phyloP scores from a whole-genome alignment of 345 rosid species.

The Citrus medica region DNA sequence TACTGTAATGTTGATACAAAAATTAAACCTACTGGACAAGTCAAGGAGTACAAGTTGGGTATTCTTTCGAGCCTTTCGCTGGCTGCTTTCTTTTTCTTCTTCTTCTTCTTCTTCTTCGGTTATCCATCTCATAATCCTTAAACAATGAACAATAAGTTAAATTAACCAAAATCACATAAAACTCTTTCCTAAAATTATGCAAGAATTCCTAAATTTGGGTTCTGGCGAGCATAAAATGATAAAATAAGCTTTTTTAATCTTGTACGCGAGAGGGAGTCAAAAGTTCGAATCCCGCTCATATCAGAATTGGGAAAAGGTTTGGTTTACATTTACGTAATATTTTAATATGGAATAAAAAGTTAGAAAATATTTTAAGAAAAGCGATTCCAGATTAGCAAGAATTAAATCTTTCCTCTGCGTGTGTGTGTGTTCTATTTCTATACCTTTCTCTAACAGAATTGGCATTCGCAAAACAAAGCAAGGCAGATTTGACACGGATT shows the following conservation, averaged over 20 bases:
- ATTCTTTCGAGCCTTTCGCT: constrained; percentile 23
- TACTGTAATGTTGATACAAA: neutral
- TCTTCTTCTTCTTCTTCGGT: constrained; percentile 20
- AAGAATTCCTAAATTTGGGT: too few species aligned
- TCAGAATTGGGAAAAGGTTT: too few species aligned
- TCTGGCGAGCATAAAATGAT: too few species aligned
- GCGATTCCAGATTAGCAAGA: neutral
- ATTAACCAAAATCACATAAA: too few species aligned
- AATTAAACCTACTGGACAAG: constrained; percentile 63
- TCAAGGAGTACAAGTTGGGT: constrained; percentile 67
- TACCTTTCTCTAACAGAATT: constrained; percentile 71
- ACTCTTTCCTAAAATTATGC: too few species aligned
- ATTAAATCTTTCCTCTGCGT: neutral
- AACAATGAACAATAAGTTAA: neutral
- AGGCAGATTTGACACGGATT: constrained; percentile 65
- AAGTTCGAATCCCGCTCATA: too few species aligned
- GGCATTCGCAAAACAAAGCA: constrained; percentile 90
- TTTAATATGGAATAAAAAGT: too few species aligned
- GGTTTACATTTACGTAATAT: too few species aligned
- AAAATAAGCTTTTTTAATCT: too few species aligned
- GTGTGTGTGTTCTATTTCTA: too few species aligned
- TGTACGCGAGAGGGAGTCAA: too few species aligned
- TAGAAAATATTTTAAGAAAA: too few species aligned
- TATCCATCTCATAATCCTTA: constrained; percentile 57
- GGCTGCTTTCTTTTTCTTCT: constrained; percentile 25